These are phyloP conservation scores for Stephanodiscus triporus DNA, from an alignment of 108 stramenopile genomes.

Conservation along the genomic window DNA sequence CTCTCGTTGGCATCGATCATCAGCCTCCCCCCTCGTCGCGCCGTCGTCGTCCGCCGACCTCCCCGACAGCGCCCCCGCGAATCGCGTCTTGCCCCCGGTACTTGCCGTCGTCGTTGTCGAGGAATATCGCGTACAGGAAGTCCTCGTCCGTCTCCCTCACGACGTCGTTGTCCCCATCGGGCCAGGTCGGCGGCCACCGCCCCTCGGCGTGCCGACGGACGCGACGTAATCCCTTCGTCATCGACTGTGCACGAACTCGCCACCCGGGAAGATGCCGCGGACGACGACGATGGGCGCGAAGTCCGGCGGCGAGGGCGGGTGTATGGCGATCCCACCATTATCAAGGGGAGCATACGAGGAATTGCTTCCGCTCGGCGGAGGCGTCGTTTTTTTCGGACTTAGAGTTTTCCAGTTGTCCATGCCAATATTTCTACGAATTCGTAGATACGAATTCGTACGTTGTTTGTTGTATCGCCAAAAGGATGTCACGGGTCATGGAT, in stretches of 20 bases:
- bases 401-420: too few relatives aligned
- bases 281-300: too few relatives aligned
- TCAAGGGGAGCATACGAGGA: too few relatives aligned
- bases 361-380: too few relatives aligned
- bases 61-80: conserved; percentile 57
- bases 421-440: too few relatives aligned
- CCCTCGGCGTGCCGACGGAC: conserved; percentile 26
- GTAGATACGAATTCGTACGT: too few relatives aligned
- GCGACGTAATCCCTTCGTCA: conserved; percentile 77
- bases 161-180: not conserved
- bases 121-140: conserved; percentile 60
- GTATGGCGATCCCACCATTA: too few relatives aligned
- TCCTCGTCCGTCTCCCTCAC: conserved; percentile 36
- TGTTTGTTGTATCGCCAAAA: too few relatives aligned
- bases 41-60: not conserved
- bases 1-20: conserved; percentile 44
- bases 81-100: conserved; percentile 65
- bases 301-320: too few relatives aligned
- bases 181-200: conserved; percentile 46
- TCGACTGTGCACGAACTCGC: conserved; percentile 66
- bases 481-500: too few relatives aligned
- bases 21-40: conserved; percentile 31
- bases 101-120: conserved; percentile 58
- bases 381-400: too few relatives aligned
- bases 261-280: conserved; percentile 67